These are phyloP conservation scores for Candida ascalaphidarum DNA, from an alignment of 805 yeast genomes.

Conservation along the genomic window DNA sequence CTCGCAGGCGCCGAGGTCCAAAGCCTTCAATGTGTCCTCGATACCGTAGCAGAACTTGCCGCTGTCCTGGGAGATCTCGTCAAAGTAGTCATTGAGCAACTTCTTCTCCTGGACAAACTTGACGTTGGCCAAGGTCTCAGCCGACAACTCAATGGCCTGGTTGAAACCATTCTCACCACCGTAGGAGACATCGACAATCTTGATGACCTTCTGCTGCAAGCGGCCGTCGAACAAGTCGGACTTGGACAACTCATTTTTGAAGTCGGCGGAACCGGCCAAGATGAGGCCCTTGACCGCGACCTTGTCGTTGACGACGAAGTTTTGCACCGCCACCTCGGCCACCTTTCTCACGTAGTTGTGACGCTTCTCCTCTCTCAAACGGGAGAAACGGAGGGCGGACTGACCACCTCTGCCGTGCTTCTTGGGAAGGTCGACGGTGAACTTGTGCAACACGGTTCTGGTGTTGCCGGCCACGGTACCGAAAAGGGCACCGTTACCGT, in stretches of 20 bases:
- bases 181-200: slow-evolving; percentile 93
- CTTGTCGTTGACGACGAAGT: slow-evolving; percentile 90
- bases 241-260: slow-evolving; percentile 87
- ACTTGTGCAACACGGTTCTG: slow-evolving; percentile 91
- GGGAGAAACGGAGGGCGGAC: slow-evolving; percentile 97
- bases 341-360: slow-evolving; percentile 98
- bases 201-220: slow-evolving; percentile 77
- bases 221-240: slow-evolving; percentile 92
- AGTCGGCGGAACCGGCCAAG: slow-evolving; percentile 98
- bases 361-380: slow-evolving; percentile 98
- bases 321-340: slow-evolving; percentile 96
- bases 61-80: slow-evolving; percentile 94
- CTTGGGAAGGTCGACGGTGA: slow-evolving; percentile 94
- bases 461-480: slow-evolving; percentile 96
- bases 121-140: slow-evolving; percentile 94
- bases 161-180: slow-evolving; percentile 99
- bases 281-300: slow-evolving; percentile 91
- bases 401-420: slow-evolving; percentile 99
- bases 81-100: slow-evolving; percentile 84
- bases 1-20: slow-evolving; percentile 95
- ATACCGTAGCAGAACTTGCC: slow-evolving; percentile 98
- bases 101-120: slow-evolving; percentile 98
- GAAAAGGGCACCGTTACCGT: slow-evolving; percentile 96
- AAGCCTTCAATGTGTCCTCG: slow-evolving; percentile 91
- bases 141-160: slow-evolving; percentile 96